phyloP scores from a whole-genome alignment of 2,329 filamentous ascomycete species.

The Metarhizium humberi region DNA sequence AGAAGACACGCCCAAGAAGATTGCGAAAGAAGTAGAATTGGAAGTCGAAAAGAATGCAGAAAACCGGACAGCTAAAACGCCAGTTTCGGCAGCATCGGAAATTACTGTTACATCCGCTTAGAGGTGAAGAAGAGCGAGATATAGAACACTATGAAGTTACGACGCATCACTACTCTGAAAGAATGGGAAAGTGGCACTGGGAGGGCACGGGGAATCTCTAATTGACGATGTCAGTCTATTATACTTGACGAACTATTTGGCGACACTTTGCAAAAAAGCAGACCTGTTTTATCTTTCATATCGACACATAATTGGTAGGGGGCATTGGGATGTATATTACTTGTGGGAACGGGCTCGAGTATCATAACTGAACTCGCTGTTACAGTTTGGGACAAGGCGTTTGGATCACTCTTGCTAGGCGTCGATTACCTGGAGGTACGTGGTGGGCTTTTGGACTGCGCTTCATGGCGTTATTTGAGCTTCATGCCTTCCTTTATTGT shows the following conservation, averaged over 20 bases:
- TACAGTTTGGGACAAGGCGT: constrained; percentile 5
- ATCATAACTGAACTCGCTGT: background rate
- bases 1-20: constrained; percentile 22
- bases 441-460: background rate
- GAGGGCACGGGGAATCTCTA: background rate
- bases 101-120: background rate
- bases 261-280: background rate
- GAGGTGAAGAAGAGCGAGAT: background rate
- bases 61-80: background rate
- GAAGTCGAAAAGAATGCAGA: background rate
- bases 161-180: background rate
- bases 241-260: background rate
- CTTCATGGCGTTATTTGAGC: background rate
- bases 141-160: background rate
- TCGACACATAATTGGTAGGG: background rate
- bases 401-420: constrained; percentile 6
- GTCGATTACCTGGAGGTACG: background rate
- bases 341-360: background rate
- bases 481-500: background rate
- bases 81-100: background rate
- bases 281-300: background rate
- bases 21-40: constrained; percentile 12
- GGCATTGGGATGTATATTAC: background rate
- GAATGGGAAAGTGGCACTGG: background rate
- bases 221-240: background rate